These are phyloP conservation scores for Neurospora hispaniola DNA, from an alignment of 495 filamentous ascomycete genomes.

Conservation along the genomic window DNA sequence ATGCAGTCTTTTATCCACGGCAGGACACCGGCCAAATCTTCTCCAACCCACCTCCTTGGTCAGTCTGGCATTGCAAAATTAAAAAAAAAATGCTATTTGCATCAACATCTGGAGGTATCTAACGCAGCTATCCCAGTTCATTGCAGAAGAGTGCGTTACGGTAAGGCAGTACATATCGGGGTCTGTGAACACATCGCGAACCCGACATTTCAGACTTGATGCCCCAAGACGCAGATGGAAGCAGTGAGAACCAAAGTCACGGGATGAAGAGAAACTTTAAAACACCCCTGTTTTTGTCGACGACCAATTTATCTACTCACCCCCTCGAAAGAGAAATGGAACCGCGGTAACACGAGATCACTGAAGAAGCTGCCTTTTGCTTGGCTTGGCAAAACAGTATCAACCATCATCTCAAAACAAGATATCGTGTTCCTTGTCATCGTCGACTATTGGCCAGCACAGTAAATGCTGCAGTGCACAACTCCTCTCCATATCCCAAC, in stretches of 20 bases:
- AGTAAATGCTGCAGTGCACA: background rate
- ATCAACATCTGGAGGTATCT: too few species aligned
- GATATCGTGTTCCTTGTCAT: background rate
- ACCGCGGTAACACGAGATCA: background rate
- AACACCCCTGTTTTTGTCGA: too few species aligned
- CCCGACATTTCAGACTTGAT: background rate
- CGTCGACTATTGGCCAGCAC: background rate
- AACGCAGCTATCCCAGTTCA: too few species aligned
- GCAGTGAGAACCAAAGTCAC: background rate
- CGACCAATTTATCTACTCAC: too few species aligned
- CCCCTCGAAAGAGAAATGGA: too few species aligned
- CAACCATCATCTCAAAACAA: background rate
- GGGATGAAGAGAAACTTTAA: background rate
- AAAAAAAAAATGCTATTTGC: too few species aligned
- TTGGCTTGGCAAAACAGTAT: background rate
- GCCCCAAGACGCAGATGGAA: background rate
- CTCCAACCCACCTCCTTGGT: too few species aligned
- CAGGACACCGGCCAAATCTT: too few species aligned
- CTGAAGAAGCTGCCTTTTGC: background rate
- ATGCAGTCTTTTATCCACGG: too few species aligned
- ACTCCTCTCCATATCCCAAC: background rate
- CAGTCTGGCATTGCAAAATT: too few species aligned
- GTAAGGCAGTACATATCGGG: background rate
- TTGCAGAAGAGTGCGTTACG: background rate
- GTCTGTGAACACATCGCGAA: background rate